Conservation (phyloP, 2,329 filamentous ascomycete genomes). For the Alternaria atra region DNA sequence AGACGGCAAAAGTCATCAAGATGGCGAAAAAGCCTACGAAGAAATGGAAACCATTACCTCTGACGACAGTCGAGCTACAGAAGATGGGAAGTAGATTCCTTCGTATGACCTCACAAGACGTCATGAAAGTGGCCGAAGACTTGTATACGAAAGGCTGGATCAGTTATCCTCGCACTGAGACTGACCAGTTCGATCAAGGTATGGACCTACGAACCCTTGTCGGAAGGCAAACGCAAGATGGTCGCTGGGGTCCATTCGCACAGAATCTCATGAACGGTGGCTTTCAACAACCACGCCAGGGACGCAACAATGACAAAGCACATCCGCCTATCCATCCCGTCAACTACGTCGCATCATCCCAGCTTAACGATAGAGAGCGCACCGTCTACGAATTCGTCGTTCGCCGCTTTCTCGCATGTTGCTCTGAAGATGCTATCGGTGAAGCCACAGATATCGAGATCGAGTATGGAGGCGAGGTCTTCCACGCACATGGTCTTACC, state of each 20-base stretch:
- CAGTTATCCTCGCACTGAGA: slow-evolving; percentile 97
- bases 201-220: slow-evolving; percentile 85
- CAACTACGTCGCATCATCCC: slow-evolving; percentile 74
- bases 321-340: slow-evolving; percentile 98
- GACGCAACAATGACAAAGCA: slow-evolving; percentile 92
- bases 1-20: slow-evolving; percentile 80
- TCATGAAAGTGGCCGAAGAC: slow-evolving; percentile 85
- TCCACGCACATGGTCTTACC: slow-evolving; percentile 82
- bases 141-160: slow-evolving; percentile 96
- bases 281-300: slow-evolving; percentile 83
- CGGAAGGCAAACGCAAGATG: slow-evolving; percentile 81
- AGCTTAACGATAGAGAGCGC: slow-evolving; percentile 71
- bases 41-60: slow-evolving; percentile 90
- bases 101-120: slow-evolving; percentile 87
- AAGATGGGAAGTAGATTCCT: slow-evolving; percentile 92
- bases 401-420: slow-evolving; percentile 92
- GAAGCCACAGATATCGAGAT: slow-evolving; percentile 86
- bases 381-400: slow-evolving; percentile 92
- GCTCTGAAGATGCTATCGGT: slow-evolving; percentile 91
- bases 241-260: slow-evolving; percentile 82
- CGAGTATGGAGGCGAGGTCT: slow-evolving; percentile 81
- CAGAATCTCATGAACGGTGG: slow-evolving; percentile 76
- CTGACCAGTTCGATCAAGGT: slow-evolving; percentile 89
- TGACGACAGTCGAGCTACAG: slow-evolving; percentile 95
- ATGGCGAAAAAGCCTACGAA: slow-evolving; percentile 90